phyloP scores from a whole-genome alignment of 208 protist species.

The Zelonia costaricensis region DNA sequence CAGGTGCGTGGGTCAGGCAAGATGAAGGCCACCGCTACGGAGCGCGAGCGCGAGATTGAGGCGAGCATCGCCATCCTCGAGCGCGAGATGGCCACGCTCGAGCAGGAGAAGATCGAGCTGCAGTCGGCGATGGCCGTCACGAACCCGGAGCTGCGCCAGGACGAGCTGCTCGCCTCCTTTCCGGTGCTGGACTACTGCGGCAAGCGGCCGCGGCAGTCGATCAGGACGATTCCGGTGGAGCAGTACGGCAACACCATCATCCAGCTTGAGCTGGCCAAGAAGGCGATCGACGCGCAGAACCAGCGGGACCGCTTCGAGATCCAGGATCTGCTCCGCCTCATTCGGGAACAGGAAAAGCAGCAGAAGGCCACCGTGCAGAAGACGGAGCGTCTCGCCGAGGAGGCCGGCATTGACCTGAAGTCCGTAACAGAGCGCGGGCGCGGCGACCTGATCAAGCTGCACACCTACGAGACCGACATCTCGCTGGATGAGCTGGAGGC shows the following conservation, averaged over 20 bases:
- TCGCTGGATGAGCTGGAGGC: constrained; percentile 52
- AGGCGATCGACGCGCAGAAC: constrained; percentile 69
- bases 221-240: constrained; percentile 59
- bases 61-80: constrained; percentile 56
- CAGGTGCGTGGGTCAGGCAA: too few relatives aligned
- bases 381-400: constrained; percentile 30
- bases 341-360: constrained; percentile 52
- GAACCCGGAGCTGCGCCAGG: constrained; percentile 29
- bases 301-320: constrained; percentile 41
- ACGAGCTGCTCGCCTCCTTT: constrained; percentile 60
- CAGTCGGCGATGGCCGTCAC: constrained; percentile 43
- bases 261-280: constrained; percentile 72
- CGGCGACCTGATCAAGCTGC: constrained; percentile 17
- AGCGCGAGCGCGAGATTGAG: constrained; percentile 70
- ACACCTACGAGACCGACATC: constrained; percentile 28
- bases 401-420: constrained; percentile 44
- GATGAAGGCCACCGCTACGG: constrained; percentile 56
- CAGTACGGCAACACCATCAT: constrained; percentile 66
- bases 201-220: constrained; percentile 34
- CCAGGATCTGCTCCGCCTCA: constrained; percentile 50
- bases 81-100: constrained; percentile 64
- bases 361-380: constrained; percentile 19
- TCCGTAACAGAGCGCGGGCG: constrained; percentile 15
- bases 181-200: constrained; percentile 83
- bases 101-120: constrained; percentile 49